phyloP scores from a whole-genome alignment of 202 grass and related monocot species.

The Panicum hallii region DNA sequence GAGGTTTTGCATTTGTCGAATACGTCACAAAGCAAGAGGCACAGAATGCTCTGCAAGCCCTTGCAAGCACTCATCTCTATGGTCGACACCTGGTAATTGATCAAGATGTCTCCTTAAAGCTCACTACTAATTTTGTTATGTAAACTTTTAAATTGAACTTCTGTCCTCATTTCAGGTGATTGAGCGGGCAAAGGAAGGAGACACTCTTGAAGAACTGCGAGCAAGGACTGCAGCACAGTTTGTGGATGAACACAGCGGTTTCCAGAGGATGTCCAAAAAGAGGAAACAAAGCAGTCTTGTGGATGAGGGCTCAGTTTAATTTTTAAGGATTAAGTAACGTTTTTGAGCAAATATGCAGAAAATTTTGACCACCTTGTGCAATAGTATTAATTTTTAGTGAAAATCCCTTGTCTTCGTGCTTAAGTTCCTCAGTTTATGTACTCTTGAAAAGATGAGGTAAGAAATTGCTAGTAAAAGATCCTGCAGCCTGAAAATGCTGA shows the following conservation, averaged over 20 bases:
- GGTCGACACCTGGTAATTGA: slow-evolving; percentile 80
- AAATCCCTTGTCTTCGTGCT: neutral
- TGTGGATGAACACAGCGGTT: slow-evolving; percentile 72
- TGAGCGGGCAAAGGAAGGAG: slow-evolving; percentile 89
- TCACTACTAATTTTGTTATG: neutral
- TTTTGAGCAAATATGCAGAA: neutral
- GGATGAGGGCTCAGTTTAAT: slow-evolving; percentile 73
- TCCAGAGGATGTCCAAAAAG: slow-evolving; percentile 76
- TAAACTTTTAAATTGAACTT: slow-evolving; percentile 12
- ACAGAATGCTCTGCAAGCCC: slow-evolving; percentile 78
- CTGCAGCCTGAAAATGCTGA: neutral
- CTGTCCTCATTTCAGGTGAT: slow-evolving; percentile 59
- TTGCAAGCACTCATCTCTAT: slow-evolving; percentile 90
- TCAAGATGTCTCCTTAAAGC: neutral
- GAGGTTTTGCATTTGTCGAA: slow-evolving; percentile 92
- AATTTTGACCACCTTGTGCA: slow-evolving; percentile 38
- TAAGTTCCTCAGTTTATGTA: neutral
- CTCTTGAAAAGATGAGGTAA: neutral
- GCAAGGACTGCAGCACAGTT: slow-evolving; percentile 82
- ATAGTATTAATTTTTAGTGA: neutral
- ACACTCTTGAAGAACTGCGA: slow-evolving; percentile 90
- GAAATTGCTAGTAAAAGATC: neutral
- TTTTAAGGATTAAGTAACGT: slow-evolving; percentile 74
- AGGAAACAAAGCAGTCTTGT: slow-evolving; percentile 68
- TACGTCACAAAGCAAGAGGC: slow-evolving; percentile 92